A percentile compares a stretch with the other conserved stretches of the same genome.
Evolutionary conservation across 2,329 filamentous ascomycete species (phyloP).

Genomic region (Meredithiella fracta): DNA sequence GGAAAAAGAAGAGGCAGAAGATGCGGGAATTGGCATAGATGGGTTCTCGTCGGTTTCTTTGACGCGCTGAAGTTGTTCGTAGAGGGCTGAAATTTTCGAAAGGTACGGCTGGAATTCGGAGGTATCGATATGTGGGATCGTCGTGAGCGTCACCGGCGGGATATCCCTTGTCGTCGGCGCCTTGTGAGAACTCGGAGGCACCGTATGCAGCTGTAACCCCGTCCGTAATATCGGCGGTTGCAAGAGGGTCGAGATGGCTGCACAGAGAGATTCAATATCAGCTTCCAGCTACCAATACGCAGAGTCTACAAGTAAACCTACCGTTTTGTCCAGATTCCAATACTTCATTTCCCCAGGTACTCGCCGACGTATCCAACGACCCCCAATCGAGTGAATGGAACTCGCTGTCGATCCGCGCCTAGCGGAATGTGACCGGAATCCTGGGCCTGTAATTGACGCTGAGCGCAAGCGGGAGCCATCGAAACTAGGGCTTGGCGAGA

Average conservation of each 20-base stretch:
- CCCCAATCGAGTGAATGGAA: slow-evolving; percentile 75
- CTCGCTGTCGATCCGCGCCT: slow-evolving; percentile 65
- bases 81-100: slow-evolving; percentile 67
- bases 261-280: not conserved
- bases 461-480: slow-evolving; percentile 4
- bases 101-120: slow-evolving; percentile 74
- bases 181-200: slow-evolving; percentile 56
- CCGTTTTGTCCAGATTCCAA: slow-evolving; percentile 73
- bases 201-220: slow-evolving; percentile 64
- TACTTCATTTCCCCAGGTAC: slow-evolving; percentile 37
- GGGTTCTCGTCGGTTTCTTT: slow-evolving; percentile 60
- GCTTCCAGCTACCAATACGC: not conserved
- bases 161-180: slow-evolving; percentile 80
- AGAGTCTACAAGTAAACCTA: slow-evolving; percentile 22
- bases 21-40: slow-evolving; percentile 10
- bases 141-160: slow-evolving; percentile 78
- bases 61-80: slow-evolving; percentile 73
- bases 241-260: slow-evolving; percentile 84
- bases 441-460: not conserved
- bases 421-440: slow-evolving; percentile 28
- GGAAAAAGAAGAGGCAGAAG: slow-evolving; percentile 18
- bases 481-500: slow-evolving; percentile 12
- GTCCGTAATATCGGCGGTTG: slow-evolving; percentile 81
- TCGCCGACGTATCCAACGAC: slow-evolving; percentile 54
- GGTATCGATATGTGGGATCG: slow-evolving; percentile 65